Conservation (phyloP, 257 asterid genomes). For the Plantago major region DNA sequence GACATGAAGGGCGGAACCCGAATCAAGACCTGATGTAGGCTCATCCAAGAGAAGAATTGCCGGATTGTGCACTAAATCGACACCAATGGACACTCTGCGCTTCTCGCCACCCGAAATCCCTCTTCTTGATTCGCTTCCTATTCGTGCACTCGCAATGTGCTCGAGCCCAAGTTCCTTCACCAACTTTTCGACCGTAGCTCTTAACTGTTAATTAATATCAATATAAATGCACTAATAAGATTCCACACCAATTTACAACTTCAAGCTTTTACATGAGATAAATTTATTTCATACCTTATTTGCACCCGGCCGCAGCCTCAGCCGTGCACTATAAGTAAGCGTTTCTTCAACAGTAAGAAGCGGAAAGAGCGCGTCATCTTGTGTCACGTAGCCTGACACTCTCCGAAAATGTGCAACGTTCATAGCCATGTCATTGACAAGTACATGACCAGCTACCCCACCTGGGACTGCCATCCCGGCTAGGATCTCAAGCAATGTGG, state of each 20-base stretch:
- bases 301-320: constrained; percentile 33
- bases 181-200: constrained; percentile 30
- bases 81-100: constrained; percentile 71
- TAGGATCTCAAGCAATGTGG: constrained; percentile 61
- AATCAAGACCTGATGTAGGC: constrained; percentile 86
- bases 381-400: constrained; percentile 66
- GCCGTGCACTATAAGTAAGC: constrained; percentile 56
- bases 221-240: too few species aligned
- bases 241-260: too few species aligned
- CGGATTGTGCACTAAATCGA: constrained; percentile 70
- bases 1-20: constrained; percentile 65
- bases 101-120: constrained; percentile 84
- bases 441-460: constrained; percentile 38
- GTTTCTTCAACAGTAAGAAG: constrained; percentile 75
- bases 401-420: constrained; percentile 37
- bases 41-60: constrained; percentile 69
- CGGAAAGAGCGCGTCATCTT: constrained; percentile 69
- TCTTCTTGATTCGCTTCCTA: constrained; percentile 48
- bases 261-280: too few species aligned
- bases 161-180: constrained; percentile 63
- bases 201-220: too few species aligned
- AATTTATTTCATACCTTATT: constrained; percentile 11
- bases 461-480: constrained; percentile 37
- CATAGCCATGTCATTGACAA: constrained; percentile 49
- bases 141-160: constrained; percentile 35